Base-by-base conservation (phyloP, 192 early-diverging fungal genomes). In the Coemansia nantahalensis region DNA sequence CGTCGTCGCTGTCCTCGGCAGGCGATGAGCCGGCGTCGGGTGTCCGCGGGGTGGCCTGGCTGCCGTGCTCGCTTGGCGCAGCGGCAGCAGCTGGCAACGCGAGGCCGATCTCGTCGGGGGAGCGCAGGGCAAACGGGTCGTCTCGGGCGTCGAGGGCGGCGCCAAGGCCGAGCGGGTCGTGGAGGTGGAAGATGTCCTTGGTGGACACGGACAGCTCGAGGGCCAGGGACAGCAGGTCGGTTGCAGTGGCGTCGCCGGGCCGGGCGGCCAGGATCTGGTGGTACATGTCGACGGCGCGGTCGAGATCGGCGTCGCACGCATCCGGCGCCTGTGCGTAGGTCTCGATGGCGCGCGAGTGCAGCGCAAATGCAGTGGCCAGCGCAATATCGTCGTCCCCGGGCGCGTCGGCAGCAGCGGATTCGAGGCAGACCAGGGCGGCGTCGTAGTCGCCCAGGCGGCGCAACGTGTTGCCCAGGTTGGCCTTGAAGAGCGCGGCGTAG, bases 211-310 rank as follows among this genome's bases (percentile, higher is more conserved):
- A 78, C 11, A 67, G 39, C 48, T 78, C 68, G 16, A 78, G 41
- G 0, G 59, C 75, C 18, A 78, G 45, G 0, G 75, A 37, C 17
- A 78, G 39, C 17, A 78, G 54, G 46, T 78, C 75, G 0, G 67
- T 78, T 8, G 63, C 51, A n/a, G 53, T 54, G 2, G 68, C 37
- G 19, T 78, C 68, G 3, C 68, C 68, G 1, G 68, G 68, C n/a
- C 55, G 34, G 5, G 44, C 59, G 0, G 75, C 38, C 26, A 78
- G 35, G 4, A 71, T 54, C 22, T 39, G 45, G 37, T 78, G 75
- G 45, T 78, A 78, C 5, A 37, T 41, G 21, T 78, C 75, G 17
- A 78, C 59, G 1, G 75, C 63, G 32, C 54, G 33, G 31, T 78
- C 68, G 16, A 78, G 50, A 13, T 59, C 59, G 0, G 2, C 14